Evolutionary conservation across 2,329 filamentous ascomycete genomes (phyloP), one percentile per base, ranked within the genome.

Genomic region (Purpureocillium takamizusanense): DNA sequence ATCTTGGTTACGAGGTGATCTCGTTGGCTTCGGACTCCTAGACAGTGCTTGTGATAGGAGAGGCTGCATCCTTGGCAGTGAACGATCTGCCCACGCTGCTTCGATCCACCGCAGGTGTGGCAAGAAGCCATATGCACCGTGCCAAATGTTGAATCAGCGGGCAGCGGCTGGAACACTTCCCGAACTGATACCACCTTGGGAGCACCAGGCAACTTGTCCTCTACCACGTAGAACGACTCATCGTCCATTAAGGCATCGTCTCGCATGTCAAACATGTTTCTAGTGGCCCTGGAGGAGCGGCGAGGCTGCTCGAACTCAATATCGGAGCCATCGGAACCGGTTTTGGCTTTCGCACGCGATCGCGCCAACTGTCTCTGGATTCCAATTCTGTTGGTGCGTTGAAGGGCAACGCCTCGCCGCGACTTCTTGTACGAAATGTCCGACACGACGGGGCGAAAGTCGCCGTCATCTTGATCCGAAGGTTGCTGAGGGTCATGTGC

Each of bases 1-100:
- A 95, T 62, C 57, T 97, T 98, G 17, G 88, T 97, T 9, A 86
- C 86, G 28, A 92, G 65, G 56, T 97, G 92, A n/a, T 95, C 87
- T 43, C 92, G 75, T 11, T 59, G 67, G 37, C 73, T 75, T 36
- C 92, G 77, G 35, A 72, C 68, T 1, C 90, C 88, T 21, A 98
- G 69, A 53, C 92, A 98, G 31, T 64, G 65, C 57, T 85, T 86
- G 61, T 98, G 92, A 49, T 87, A 95, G 0, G 84, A 73, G 35
- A 81, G 69, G 2, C 82, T 87, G 56, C 92, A 98, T 23, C 92
- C 92, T 62, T 98, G 94, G 50, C 92, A 98, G 53, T 82, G 81
- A 27, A 98, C 73, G 17, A 98, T 66, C 30, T 75, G 68, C 1
- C 86, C 87, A 13, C 58, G 61, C n/a, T 65, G 61, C 35, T 62